phyloP scores from a whole-genome alignment of 176 grass and related monocot genomes.

The Zoysia pacifica region DNA sequence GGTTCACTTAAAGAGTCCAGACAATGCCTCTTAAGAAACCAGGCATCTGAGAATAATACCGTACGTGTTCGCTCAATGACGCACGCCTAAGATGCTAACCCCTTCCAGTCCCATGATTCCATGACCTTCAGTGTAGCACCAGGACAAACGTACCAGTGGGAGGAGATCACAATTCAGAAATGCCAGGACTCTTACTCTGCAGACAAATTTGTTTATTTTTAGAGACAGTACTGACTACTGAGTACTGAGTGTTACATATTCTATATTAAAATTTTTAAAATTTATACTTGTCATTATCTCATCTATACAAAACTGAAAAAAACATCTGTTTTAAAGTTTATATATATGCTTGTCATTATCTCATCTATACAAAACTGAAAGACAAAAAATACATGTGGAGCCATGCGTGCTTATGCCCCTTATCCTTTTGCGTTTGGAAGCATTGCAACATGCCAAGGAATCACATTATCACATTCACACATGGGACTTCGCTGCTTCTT shows the following conservation, averaged over 20 bases:
- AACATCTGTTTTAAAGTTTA: neutral
- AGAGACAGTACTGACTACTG: neutral
- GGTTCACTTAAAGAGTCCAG: neutral
- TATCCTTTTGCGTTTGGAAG: slow-evolving; percentile 30
- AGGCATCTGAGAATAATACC: slow-evolving; percentile 29
- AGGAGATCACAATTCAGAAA: slow-evolving; percentile 31
- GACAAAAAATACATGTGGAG: neutral
- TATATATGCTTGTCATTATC: neutral
- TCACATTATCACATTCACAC: neutral
- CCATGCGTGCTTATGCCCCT: neutral
- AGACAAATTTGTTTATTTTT: neutral
- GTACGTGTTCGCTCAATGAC: neutral
- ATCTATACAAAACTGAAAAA: slow-evolving; percentile 18
- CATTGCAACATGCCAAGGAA: slow-evolving; percentile 18
- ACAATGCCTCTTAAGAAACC: slow-evolving; percentile 8
- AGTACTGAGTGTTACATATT: neutral
- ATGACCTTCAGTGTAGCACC: slow-evolving; percentile 10
- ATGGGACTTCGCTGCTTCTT: neutral
- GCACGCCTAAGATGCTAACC: slow-evolving; percentile 20
- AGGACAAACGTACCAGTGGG: slow-evolving; percentile 33
- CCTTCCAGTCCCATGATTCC: slow-evolving; percentile 37
- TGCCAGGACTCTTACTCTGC: neutral
- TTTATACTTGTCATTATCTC: neutral
- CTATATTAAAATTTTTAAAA: neutral
- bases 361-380: slow-evolving; percentile 22